A percentile compares a stretch with the other conserved stretches of the same genome.
Conservation (phyloP, 208 protist species). For the Leishmania aethiopica region DNA sequence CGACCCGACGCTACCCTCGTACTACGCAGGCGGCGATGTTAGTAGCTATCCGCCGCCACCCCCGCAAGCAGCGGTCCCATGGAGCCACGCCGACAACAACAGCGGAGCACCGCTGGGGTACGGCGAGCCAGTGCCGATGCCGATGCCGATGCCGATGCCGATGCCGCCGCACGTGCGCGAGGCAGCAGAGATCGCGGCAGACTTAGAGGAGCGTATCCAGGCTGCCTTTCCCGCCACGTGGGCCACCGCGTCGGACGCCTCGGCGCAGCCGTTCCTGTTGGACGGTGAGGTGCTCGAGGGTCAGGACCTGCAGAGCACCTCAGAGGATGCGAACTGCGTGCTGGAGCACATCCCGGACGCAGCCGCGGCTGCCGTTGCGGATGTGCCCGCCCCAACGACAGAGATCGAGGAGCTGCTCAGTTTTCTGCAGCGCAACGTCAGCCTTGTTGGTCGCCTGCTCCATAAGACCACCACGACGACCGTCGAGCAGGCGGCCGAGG, state of each 20-base stretch:
- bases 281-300: slow-evolving; percentile 10
- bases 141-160: not conserved
- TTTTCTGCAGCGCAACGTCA: slow-evolving; percentile 44
- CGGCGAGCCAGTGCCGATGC: slow-evolving; percentile 2
- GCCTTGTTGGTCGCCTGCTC: slow-evolving; percentile 39
- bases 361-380: not conserved
- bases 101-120: slow-evolving; percentile 1
- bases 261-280: slow-evolving; percentile 4
- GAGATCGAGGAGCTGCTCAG: slow-evolving; percentile 64
- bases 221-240: slow-evolving; percentile 42
- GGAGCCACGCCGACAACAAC: not conserved
- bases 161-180: slow-evolving; percentile 23
- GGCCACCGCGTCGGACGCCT: slow-evolving; percentile 11
- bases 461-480: slow-evolving; percentile 40
- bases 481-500: slow-evolving; percentile 34
- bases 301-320: not conserved
- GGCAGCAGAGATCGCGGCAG: slow-evolving; percentile 34
- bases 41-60: not conserved
- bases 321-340: slow-evolving; percentile 5
- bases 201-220: slow-evolving; percentile 53
- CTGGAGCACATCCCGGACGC: slow-evolving; percentile 9
- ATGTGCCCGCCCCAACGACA: slow-evolving; percentile 31
- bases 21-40: slow-evolving; percentile 1
- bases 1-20: not conserved
- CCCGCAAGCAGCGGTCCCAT: not conserved